These are phyloP conservation scores for Spergularia azorica DNA, from an alignment of 179 eudicot species.

Conservation along the genomic window DNA sequence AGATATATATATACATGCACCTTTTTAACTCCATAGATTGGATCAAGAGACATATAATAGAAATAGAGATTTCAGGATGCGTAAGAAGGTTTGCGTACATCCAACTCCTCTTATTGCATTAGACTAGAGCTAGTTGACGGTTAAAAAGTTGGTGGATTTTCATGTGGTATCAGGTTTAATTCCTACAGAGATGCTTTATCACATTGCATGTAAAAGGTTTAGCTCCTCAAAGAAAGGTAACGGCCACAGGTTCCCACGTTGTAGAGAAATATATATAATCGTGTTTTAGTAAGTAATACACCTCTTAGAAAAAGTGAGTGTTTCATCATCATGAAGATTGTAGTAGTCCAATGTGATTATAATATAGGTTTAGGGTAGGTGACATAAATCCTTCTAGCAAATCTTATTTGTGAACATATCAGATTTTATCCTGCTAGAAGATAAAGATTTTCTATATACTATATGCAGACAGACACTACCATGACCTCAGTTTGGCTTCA, in stretches of 20 bases:
- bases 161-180: too few relatives aligned
- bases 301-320: not conserved
- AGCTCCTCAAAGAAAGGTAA: too few relatives aligned
- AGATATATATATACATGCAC: not conserved
- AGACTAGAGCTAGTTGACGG: too few relatives aligned
- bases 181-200: too few relatives aligned
- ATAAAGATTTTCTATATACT: slow-evolving; percentile 1
- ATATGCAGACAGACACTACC: not conserved
- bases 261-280: too few relatives aligned
- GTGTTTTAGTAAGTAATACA: not conserved
- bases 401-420: slow-evolving; percentile 14
- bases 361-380: not conserved
- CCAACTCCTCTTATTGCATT: not conserved
- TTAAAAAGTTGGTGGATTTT: too few relatives aligned
- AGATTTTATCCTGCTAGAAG: slow-evolving; percentile 19
- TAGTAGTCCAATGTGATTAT: not conserved
- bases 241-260: not conserved
- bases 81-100: not conserved
- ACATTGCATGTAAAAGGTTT: too few relatives aligned
- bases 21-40: not conserved
- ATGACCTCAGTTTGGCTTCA: slow-evolving; percentile 14
- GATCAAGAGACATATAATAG: slow-evolving; percentile 4
- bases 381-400: not conserved
- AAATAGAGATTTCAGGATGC: not conserved
- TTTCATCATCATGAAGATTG: too few relatives aligned